These are phyloP conservation scores for Sarocladium oryzae DNA, from an alignment of 2,329 filamentous ascomycete species.

Conservation along the genomic window DNA sequence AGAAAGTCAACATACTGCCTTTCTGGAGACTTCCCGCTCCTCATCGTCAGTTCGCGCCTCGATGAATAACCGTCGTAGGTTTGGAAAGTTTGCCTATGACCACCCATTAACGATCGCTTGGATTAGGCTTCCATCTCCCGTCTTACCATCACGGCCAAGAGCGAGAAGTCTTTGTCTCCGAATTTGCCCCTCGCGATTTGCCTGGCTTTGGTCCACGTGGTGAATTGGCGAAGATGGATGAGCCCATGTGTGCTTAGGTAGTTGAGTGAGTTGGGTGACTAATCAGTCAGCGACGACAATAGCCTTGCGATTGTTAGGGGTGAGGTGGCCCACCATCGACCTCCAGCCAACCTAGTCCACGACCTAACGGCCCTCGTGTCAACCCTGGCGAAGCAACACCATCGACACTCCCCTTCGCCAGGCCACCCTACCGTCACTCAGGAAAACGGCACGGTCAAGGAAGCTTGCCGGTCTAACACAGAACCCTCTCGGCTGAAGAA, in stretches of 20 bases:
- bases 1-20: slow-evolving; percentile 58
- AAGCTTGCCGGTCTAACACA: no score
- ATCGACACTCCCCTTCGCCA: slow-evolving; percentile 5
- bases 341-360: slow-evolving; percentile 3
- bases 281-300: not conserved
- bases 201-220: no score
- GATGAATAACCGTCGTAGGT: slow-evolving; percentile 92
- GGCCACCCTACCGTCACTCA: not conserved
- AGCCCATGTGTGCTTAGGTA: no score
- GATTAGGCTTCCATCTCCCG: not conserved
- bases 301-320: slow-evolving; percentile 1
- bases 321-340: slow-evolving; percentile 7
- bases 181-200: not conserved
- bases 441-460: no score
- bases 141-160: not conserved
- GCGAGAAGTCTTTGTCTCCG: not conserved
- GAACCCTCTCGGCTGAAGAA: not conserved
- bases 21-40: slow-evolving; percentile 89
- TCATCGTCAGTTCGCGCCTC: slow-evolving; percentile 89
- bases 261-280: not conserved
- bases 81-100: slow-evolving; percentile 74
- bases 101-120: not conserved
- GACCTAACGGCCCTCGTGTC: not conserved
- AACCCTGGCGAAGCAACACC: slow-evolving; percentile 4
- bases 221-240: no score